Conservation (phyloP, 306 rosid species). For the Sphenostylis stenocarpa region DNA sequence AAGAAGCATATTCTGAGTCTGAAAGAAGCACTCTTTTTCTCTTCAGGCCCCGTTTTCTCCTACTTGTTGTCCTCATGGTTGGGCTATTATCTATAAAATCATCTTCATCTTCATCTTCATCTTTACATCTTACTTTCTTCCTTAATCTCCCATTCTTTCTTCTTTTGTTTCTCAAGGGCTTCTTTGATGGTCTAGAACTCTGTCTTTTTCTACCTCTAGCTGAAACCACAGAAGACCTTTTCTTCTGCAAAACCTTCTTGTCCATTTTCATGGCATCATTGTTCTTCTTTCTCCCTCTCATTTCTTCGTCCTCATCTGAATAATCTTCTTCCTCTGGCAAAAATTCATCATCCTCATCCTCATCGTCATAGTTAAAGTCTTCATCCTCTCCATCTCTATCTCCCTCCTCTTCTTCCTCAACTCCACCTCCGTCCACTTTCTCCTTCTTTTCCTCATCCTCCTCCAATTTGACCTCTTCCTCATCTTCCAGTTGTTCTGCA, state of each 20-base stretch:
- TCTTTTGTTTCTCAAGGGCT: constrained; percentile 58
- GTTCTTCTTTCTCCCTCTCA: constrained; percentile 48
- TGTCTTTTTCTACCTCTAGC: constrained; percentile 49
- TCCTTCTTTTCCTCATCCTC: constrained; percentile 16
- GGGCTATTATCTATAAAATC: constrained; percentile 47
- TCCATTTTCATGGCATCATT: constrained; percentile 40
- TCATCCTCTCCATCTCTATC: constrained; percentile 49
- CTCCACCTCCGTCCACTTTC: constrained; percentile 15
- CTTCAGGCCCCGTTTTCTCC: constrained; percentile 38
- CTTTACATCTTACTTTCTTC: constrained; percentile 43
- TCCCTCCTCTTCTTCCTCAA: constrained; percentile 27
- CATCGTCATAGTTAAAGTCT: constrained; percentile 53
- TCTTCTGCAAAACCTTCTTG: constrained; percentile 51
- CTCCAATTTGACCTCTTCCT: constrained; percentile 19
- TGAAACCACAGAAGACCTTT: constrained; percentile 39
- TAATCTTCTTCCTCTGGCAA: constrained; percentile 75
- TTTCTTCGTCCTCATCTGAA: constrained; percentile 64
- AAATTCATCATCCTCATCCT: constrained; percentile 87
- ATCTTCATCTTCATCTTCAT: constrained; percentile 46
- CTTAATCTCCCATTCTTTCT: constrained; percentile 47
- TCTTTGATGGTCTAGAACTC: constrained; percentile 56
- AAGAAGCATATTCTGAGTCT: constrained; percentile 54
- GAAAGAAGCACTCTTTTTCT: constrained; percentile 50
- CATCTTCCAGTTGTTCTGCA: constrained; percentile 35
- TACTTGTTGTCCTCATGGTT: constrained; percentile 34